Evolutionary conservation across 2,329 filamentous ascomycete species (phyloP).

Genomic region (Clarireedia paspali): DNA sequence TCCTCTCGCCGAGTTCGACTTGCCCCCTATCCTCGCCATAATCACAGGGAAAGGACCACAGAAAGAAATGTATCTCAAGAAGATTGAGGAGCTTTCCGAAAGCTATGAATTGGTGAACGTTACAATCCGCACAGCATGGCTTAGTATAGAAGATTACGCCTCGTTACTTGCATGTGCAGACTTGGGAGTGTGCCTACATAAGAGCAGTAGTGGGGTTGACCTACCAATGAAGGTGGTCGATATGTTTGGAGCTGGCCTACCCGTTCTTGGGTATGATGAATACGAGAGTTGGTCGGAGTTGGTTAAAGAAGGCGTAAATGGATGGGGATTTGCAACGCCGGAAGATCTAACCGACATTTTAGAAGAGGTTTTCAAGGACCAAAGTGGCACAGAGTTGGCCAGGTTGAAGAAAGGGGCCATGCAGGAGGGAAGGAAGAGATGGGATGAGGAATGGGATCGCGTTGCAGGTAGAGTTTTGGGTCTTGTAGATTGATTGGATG

Average conservation of each 20-base stretch:
- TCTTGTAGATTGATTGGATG: not conserved
- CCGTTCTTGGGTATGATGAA: slow-evolving; percentile 76
- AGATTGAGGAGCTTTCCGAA: slow-evolving; percentile 51
- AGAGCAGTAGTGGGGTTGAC: slow-evolving; percentile 88
- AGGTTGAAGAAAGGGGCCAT: slow-evolving; percentile 61
- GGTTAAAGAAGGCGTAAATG: slow-evolving; percentile 81
- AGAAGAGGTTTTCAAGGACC: slow-evolving; percentile 51
- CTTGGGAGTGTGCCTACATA: slow-evolving; percentile 85
- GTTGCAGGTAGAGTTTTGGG: slow-evolving; percentile 69
- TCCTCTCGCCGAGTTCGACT: slow-evolving; percentile 33
- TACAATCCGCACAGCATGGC: slow-evolving; percentile 73
- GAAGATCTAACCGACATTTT: slow-evolving; percentile 58
- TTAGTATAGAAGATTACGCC: slow-evolving; percentile 79
- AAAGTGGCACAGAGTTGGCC: slow-evolving; percentile 45
- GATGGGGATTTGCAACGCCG: slow-evolving; percentile 71
- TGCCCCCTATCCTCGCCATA: slow-evolving; percentile 67
- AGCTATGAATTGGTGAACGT: slow-evolving; percentile 59
- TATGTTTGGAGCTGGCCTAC: slow-evolving; percentile 93
- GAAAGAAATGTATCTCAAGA: slow-evolving; percentile 63
- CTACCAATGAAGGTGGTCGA: slow-evolving; percentile 99
- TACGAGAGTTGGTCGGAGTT: slow-evolving; percentile 89
- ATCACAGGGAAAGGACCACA: slow-evolving; percentile 94
- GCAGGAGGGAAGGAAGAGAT: slow-evolving; percentile 67
- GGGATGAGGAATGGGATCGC: slow-evolving; percentile 89
- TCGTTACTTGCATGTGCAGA: slow-evolving; percentile 76